Base-by-base conservation (phyloP, 176 grass and related monocot genomes). In the Lolium perenne region DNA sequence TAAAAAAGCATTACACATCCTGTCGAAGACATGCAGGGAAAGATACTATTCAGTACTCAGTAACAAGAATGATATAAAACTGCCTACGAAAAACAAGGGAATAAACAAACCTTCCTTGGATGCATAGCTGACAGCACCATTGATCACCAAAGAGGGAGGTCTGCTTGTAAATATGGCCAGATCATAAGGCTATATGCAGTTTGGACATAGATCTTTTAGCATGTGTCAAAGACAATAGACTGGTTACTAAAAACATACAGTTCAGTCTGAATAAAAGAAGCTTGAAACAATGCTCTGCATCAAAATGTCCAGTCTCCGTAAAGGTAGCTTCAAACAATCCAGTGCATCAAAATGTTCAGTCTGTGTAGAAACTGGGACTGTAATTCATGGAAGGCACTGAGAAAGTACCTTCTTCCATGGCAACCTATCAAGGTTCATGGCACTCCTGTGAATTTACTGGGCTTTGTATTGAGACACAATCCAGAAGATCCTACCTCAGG, bases 71-170 rank as follows among this genome's bases (percentile, higher is more conserved):
- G 17, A 57, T n/a, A 58, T 58, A n/a, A 20, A 58, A 54, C 51
- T 8, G 5, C 6, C 23, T 54, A 78, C 48, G 67, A 48, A 77
- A 85, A 62, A 80, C 16, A 87, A 79, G 79, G 25, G 71, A 82
- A 32, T 54, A 70, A 81, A 84, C 82, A 92, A 91, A 86, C 90
- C 86, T 92, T 77, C 86, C 86, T 88, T 92, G 70, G 88, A 92
- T 88, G 90, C 71, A 88, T 71, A 71, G 53, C 82, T 87, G 57
- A 71, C 77, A 11, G 68, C 47, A 38, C 90, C 85, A 57, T 92
- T 86, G 56, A 92, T 86, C 48, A 92, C 87, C 69, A 88, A 63
- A 80, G 88, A 88, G 76, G 88, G 77, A 62, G 90, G 82, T 85
- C 77, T 85, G 85, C 86, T 92, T 78, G 90, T 92, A 43, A 82